phyloP scores from a whole-genome alignment of 805 yeast genomes.

The Candida insectalens region DNA sequence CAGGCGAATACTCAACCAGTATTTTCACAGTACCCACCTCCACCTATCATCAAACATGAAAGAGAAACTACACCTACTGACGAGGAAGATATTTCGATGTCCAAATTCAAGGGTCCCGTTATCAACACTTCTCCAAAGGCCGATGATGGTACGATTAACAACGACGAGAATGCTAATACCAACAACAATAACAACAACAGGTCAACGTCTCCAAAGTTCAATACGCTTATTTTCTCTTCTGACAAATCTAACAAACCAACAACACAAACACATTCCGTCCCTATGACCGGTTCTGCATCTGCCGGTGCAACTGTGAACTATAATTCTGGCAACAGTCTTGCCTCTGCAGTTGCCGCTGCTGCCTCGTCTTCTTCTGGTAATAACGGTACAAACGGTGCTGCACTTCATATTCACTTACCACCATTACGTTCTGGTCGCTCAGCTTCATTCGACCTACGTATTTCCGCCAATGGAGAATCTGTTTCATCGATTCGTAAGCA shows the following conservation, averaged over 20 bases:
- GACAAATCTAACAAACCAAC: too few relatives aligned
- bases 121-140: too few relatives aligned
- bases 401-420: neutral
- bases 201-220: conserved; percentile 13
- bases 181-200: conserved; percentile 5
- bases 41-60: conserved; percentile 3
- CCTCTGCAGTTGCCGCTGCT: neutral
- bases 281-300: conserved; percentile 3
- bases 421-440: conserved; percentile 2
- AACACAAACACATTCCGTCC: too few relatives aligned
- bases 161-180: conserved; percentile 4
- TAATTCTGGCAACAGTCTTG: neutral
- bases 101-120: too few relatives aligned
- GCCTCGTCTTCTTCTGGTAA: neutral
- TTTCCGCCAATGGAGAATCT: conserved; percentile 5
- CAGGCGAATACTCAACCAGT: conserved; percentile 1
- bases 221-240: conserved; percentile 7
- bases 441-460: conserved; percentile 2
- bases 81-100: too few relatives aligned
- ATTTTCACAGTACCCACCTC: too few relatives aligned
- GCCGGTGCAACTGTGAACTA: neutral
- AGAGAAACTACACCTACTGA: too few relatives aligned
- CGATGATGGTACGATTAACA: conserved; percentile 3
- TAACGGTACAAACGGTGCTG: neutral
- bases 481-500: conserved; percentile 17